Evolutionary conservation across 257 asterid genomes (phyloP).

Genomic region (Nicotiana benthamiana): DNA sequence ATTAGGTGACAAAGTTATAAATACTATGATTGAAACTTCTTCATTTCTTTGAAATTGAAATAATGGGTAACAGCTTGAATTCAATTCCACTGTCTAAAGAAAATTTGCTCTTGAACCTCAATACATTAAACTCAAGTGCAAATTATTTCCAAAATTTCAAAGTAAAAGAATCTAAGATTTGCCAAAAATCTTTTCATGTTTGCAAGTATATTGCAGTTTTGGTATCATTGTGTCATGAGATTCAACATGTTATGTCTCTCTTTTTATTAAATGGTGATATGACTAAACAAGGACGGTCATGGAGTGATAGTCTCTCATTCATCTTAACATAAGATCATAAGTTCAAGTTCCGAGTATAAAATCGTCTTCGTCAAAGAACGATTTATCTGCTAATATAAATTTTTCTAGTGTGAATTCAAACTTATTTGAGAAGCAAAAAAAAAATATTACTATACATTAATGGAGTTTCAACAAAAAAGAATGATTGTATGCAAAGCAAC

Average conservation of each 20-base stretch:
- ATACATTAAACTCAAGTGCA: neutral
- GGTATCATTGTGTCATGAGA: neutral
- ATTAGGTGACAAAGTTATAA: neutral
- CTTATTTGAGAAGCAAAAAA: too few relatives aligned
- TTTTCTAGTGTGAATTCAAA: too few relatives aligned
- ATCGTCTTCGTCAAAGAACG: rapidly evolving
- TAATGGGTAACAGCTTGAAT: constrained; percentile 11
- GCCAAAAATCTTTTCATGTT: neutral
- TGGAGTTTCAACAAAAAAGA: neutral
- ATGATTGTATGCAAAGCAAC: constrained; percentile 3
- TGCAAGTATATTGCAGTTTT: neutral
- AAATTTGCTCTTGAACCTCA: neutral
- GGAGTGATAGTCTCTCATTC: too few relatives aligned
- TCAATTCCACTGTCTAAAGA: constrained; percentile 11
- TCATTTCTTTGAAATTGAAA: constrained; percentile 3
- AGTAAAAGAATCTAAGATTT: neutral
- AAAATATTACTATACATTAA: too few relatives aligned
- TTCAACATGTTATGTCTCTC: neutral
- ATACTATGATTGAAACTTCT: neutral
- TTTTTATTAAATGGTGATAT: neutral
- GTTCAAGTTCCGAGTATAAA: too few relatives aligned
- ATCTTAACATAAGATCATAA: too few relatives aligned
- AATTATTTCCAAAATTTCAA: neutral
- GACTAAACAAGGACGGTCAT: neutral
- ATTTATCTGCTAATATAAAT: too few relatives aligned